Conservation (phyloP, 768 basidiomycete genomes). For the Tricholoma hemisulphureum region DNA sequence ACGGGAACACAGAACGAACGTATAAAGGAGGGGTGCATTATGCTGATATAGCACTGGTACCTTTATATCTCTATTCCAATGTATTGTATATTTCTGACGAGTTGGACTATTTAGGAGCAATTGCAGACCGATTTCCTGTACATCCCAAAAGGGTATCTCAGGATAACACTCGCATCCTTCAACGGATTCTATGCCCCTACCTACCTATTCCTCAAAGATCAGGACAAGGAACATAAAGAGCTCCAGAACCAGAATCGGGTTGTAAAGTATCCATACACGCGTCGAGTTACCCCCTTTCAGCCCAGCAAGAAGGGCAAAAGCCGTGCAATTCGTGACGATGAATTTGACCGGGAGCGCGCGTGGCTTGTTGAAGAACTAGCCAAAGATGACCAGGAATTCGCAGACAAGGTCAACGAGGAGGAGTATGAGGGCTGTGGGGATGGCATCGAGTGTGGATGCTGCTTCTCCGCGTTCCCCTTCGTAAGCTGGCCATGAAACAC, state of each 20-base stretch:
- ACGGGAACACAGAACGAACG: constrained; percentile 45
- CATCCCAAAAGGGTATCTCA: constrained; percentile 49
- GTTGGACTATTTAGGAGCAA: constrained; percentile 35
- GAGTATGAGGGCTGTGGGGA: constrained; percentile 29
- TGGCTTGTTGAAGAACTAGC: neutral
- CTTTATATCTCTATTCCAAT: constrained; percentile 16
- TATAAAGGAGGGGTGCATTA: constrained; percentile 47
- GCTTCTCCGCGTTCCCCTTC: constrained; percentile 70
- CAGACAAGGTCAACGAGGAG: constrained; percentile 18
- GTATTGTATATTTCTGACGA: neutral
- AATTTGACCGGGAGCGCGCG: constrained; percentile 41
- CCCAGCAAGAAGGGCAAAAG: constrained; percentile 43
- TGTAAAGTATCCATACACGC: constrained; percentile 33
- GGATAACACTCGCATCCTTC: constrained; percentile 31
- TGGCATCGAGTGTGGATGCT: constrained; percentile 86
- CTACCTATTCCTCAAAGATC: constrained; percentile 41
- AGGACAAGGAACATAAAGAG: constrained; percentile 19
- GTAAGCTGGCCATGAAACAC: constrained; percentile 40
- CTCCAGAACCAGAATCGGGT: constrained; percentile 18
- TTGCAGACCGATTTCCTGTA: constrained; percentile 49
- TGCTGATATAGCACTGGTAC: constrained; percentile 50
- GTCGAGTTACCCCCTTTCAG: constrained; percentile 27
- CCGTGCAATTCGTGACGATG: constrained; percentile 39
- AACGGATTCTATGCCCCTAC: constrained; percentile 55
- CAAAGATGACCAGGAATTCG: neutral